Evolutionary conservation across 2,329 filamentous ascomycete species (phyloP).

Genomic region (Cladosporium sp.): DNA sequence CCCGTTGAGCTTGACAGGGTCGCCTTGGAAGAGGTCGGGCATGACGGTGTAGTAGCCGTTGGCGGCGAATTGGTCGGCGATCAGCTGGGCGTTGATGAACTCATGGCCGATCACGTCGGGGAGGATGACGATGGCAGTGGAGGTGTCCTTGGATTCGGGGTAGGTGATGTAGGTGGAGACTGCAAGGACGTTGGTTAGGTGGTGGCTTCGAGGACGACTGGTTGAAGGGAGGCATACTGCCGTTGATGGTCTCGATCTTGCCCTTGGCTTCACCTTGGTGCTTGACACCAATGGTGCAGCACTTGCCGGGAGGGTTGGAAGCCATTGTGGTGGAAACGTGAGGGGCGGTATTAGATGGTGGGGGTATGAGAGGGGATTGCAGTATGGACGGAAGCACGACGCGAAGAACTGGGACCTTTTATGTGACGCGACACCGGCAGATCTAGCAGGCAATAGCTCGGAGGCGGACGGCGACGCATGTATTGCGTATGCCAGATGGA

Average conservation of each 20-base stretch:
- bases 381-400: background rate
- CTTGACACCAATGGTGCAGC: constrained; percentile 37
- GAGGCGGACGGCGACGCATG: background rate
- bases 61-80: constrained; percentile 71
- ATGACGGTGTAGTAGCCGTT: constrained; percentile 68
- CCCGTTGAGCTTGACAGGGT: constrained; percentile 54
- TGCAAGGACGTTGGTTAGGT: constrained; percentile 24
- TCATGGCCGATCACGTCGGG: constrained; percentile 57
- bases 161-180: constrained; percentile 55
- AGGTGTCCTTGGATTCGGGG: constrained; percentile 49
- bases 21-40: constrained; percentile 67
- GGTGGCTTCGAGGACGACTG: background rate
- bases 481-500: background rate
- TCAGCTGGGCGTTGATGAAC: constrained; percentile 50
- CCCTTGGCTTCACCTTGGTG: constrained; percentile 33
- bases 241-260: constrained; percentile 31
- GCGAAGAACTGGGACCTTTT: background rate
- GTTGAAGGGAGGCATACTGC: constrained; percentile 22
- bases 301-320: constrained; percentile 32
- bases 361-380: background rate
- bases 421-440: background rate
- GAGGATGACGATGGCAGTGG: constrained; percentile 54
- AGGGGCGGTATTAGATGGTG: background rate
- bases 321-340: constrained; percentile 25
- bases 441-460: background rate